Conservation (phyloP, 1,139 yeast genomes). For the Geotrichum phurueaensis region DNA sequence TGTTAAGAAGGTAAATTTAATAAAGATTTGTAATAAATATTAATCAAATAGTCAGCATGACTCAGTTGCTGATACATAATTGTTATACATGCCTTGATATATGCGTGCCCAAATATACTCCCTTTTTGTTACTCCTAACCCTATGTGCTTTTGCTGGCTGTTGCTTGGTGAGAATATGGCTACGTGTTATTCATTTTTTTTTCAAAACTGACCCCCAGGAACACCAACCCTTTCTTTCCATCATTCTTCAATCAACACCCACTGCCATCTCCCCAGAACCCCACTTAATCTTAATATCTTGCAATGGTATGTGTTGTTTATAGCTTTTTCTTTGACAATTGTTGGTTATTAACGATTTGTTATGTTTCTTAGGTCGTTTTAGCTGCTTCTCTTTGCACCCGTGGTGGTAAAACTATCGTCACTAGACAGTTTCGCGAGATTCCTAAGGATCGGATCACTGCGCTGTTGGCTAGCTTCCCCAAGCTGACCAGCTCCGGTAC, state of each 20-base stretch:
- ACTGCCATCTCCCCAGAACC: neutral
- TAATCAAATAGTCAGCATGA: neutral
- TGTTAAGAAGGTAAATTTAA: too few relatives aligned
- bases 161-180: neutral
- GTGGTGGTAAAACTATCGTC: conserved; percentile 88
- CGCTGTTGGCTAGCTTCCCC: conserved; percentile 82
- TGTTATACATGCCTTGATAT: neutral
- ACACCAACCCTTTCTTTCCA: neutral
- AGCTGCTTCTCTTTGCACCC: conserved; percentile 93
- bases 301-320: neutral
- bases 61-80: too few relatives aligned
- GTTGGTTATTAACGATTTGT: neutral
- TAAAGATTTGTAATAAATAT: neutral
- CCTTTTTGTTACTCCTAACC: neutral
- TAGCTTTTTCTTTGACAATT: neutral
- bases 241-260: neutral
- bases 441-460: conserved; percentile 78
- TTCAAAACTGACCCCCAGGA: neutral
- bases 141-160: neutral
- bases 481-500: conserved; percentile 63
- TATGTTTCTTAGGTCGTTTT: conserved; percentile 51
- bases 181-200: neutral
- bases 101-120: neutral
- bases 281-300: neutral
- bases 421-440: conserved; percentile 90